phyloP scores from a whole-genome alignment of 139 green algal species.

The Auxenochlorella protothecoides region DNA sequence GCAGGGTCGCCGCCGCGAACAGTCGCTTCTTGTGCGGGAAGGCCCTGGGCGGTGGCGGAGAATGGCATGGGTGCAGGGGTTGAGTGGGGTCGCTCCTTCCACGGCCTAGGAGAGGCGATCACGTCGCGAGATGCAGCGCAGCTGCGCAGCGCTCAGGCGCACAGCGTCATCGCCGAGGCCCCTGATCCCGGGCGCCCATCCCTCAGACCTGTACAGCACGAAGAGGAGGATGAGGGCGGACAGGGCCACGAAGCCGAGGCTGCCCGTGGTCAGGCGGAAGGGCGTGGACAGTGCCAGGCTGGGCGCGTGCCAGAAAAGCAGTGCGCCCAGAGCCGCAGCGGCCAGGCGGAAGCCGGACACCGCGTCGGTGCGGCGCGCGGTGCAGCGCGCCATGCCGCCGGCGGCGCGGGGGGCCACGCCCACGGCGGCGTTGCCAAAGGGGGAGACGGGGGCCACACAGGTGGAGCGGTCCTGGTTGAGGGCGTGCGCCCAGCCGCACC shows the following conservation, averaged over 20 bases:
- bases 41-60: conserved; percentile 7
- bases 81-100: background rate
- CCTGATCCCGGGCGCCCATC: too few species aligned
- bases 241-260: conserved; percentile 27
- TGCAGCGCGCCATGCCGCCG: background rate
- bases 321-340: background rate
- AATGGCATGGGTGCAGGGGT: background rate
- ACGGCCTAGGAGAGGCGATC: background rate
- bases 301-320: conserved; percentile 13
- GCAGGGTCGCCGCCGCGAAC: conserved; percentile 11
- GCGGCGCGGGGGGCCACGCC: conserved; percentile 13
- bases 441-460: conserved; percentile 15
- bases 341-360: background rate
- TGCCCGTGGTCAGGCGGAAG: conserved; percentile 34
- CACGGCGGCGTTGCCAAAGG: conserved; percentile 19
- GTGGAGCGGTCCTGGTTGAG: background rate
- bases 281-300: background rate
- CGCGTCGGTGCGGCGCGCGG: too few species aligned
- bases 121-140: background rate
- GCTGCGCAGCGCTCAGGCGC: background rate
- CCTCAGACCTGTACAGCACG: conserved; percentile 24
- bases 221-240: conserved; percentile 35
- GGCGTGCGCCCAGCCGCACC: conserved; percentile 25
- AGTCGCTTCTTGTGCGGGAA: conserved; percentile 34
- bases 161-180: background rate